Evolutionary conservation across 139 green algal species (phyloP).

Genomic region (Trebouxia sp.): DNA sequence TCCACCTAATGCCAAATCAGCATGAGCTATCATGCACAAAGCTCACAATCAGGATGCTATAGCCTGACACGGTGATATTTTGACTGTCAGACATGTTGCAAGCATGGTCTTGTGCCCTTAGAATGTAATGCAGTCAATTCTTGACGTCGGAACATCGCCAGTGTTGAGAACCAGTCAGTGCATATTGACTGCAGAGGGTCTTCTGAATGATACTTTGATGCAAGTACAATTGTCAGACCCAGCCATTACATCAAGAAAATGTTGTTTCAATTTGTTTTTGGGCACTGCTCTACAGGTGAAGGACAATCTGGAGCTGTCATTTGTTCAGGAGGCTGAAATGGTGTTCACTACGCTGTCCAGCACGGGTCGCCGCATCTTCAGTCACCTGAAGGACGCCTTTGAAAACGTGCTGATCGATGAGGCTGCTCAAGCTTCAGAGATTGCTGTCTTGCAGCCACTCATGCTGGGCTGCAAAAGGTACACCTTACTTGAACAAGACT

Average conservation of each 20-base stretch:
- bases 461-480: constrained; percentile 68
- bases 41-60: no score
- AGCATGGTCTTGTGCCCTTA: no score
- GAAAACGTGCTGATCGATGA: constrained; percentile 91
- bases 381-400: constrained; percentile 32
- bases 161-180: no score
- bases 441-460: constrained; percentile 84
- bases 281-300: constrained; percentile 21
- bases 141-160: no score
- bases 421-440: constrained; percentile 86
- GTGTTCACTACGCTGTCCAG: constrained; percentile 85
- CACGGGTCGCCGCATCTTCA: constrained; percentile 63
- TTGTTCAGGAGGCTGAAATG: constrained; percentile 75
- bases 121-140: no score
- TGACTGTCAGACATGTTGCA: no score
- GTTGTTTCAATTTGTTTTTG: no score
- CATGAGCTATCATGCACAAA: no score
- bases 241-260: neutral
- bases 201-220: no score
- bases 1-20: no score
- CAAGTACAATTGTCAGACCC: neutral
- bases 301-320: constrained; percentile 49
- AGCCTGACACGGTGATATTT: no score
- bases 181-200: no score
- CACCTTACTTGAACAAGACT: neutral